Base-by-base conservation (phyloP, 1,284 basidiomycete species). In the Trametes versicolor region DNA sequence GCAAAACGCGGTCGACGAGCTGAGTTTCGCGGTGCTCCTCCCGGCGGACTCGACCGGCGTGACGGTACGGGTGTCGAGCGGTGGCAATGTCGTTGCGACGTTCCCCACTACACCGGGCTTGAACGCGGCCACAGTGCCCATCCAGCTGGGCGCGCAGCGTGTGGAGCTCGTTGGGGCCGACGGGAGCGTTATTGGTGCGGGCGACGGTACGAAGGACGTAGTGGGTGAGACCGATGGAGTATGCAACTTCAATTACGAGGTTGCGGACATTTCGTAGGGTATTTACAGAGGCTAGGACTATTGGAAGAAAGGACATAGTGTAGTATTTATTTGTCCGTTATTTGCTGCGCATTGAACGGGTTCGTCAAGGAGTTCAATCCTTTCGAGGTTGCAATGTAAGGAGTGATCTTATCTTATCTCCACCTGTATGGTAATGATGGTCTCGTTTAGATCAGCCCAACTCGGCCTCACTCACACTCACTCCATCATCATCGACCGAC, bases 1-100 rank as follows among this genome's bases (percentile, higher is more conserved):
- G n/a, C 52, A 66, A 39, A 63, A 53, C 58, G 65, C 65, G n/a
- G 51, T 56, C 25, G 65, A 66, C 41, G 39, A 60, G 49, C 56
- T 66, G 60, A 66, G 62, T 53, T 56, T 63, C 34, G 65, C 65
- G 6, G 58, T 66, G 15, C 65, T 66, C 41, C 58, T 66, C 21
- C 65, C 61, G 25, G 56, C 60, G 34, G 52, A 60, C 61, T 60
- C 65, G 25, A 48, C 48, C 4, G 65, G 65, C 7, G 41, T 54
- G 8, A 66, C 53, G 23, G 54, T 66, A 6, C 52, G 61, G 21
- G 61, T 66, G 10, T 39, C 49, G 32, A 63, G 57, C 41, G 65
- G 65, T 8, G 65, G 58, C 1, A 63, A 29, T n/a, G 54, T 60
- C 19, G 54, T 57, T 25, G 53, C 65, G 48, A 60, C 41, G 29